Evolutionary conservation across 2,329 filamentous ascomycete species (phyloP), one percentile per base, ranked within the genome.

Genomic region (Waltergamsia citrina): DNA sequence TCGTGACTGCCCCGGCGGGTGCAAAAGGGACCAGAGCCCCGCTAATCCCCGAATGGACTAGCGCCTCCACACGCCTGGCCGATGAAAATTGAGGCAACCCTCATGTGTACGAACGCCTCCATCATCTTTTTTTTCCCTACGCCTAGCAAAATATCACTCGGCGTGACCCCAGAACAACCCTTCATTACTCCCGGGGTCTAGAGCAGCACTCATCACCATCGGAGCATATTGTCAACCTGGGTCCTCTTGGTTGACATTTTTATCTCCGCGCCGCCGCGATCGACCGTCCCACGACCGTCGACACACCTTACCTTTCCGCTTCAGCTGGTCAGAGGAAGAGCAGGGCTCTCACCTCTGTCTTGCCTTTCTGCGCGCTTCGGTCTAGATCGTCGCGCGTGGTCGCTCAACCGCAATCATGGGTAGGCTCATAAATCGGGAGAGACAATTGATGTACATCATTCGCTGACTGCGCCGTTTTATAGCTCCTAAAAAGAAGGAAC

Each of bases 401-500:
- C 55, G 48, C 45, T 53, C 56, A 59, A 62, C 63, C 69, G 71
- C 71, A 72, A 77, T 64, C 67, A 77, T 77, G 72, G 67, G 72
- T 77, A 60, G 57, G 69, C 26, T 24, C n/a, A 10, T 9, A 25
- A 25, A 9, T 25, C 23, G 6, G 10, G 20, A 12, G 18, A 19
- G 19, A 20, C 18, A 26, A 26, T 33, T 33, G 22, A 25, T 9
- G 23, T 9, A 9, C n/a, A 26, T 10, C n/a, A 25, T 18, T 33
- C 15, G 33, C 19, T 19, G n/a, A 15, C 16, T n/a, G 14, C 18
- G 5, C 41, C 37, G 20, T 40, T 41, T 34, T 57, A 40, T 54
- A 94, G 88, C 84, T 74, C 90, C 88, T 48, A 85, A 88, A 62
- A 93, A 93, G 71, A 84, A 86, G 70, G 81, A 94, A 67, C 73